Conservation (phyloP, 176 grass and related monocot species). For the Sorghum bicolor region DNA sequence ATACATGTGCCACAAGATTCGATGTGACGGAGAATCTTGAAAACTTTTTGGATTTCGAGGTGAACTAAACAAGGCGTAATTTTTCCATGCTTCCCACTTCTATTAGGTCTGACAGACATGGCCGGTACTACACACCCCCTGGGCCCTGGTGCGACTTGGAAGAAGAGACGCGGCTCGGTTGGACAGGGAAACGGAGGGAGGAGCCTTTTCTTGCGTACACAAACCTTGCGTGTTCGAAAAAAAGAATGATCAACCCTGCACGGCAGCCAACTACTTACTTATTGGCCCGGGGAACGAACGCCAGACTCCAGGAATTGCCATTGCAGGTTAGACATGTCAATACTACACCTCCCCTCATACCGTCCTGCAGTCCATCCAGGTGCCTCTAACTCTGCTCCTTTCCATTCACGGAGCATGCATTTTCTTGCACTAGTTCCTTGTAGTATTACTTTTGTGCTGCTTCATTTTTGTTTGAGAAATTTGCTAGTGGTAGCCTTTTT, state of each 20-base stretch:
- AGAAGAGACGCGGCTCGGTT: constrained; percentile 6
- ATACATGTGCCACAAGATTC: no score
- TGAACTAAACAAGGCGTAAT: no score
- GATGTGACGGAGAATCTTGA: no score
- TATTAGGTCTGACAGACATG: not conserved
- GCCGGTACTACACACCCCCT: not conserved
- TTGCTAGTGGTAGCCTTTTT: not conserved
- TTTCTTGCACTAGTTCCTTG: not conserved
- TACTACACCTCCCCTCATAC: not conserved
- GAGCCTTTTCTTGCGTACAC: constrained; percentile 32
- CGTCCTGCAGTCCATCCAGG: constrained; percentile 18
- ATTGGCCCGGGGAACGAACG: constrained; percentile 15
- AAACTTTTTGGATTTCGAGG: no score
- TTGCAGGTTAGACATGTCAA: constrained; percentile 5
- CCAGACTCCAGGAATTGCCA: not conserved
- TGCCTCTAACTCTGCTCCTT: not conserved
- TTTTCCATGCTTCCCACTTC: not conserved
- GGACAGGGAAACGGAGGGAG: not conserved
- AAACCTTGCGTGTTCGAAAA: no score
- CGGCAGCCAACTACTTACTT: constrained; percentile 23
- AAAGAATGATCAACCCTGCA: not conserved
- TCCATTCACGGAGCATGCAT: not conserved
- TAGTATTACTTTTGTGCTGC: not conserved
- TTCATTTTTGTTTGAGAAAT: not conserved
- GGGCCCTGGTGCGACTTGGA: not conserved